A percentile compares a stretch with the other conserved stretches of the same genome.
These are phyloP conservation scores for Paxillus involutus DNA, from an alignment of 768 basidiomycete species.

Conservation along the genomic window DNA sequence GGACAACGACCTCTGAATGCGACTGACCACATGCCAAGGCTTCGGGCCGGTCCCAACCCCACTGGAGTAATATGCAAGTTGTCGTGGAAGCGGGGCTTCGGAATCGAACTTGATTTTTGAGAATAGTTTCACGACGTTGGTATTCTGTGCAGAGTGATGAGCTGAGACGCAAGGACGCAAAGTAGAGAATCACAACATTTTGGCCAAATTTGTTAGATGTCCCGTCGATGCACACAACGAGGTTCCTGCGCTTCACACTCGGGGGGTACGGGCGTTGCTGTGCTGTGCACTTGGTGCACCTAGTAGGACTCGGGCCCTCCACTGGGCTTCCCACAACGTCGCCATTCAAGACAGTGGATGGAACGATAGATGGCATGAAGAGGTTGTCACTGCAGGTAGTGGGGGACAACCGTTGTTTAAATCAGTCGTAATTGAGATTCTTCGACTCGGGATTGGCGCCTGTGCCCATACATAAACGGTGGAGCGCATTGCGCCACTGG, in stretches of 20 bases:
- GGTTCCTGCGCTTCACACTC: conserved; percentile 7
- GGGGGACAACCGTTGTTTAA: no score
- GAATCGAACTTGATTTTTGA: conserved; percentile 19
- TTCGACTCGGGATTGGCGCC: no score
- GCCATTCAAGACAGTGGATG: no score
- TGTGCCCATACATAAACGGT: no score
- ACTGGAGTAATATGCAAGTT: conserved; percentile 36
- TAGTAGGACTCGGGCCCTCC: neutral
- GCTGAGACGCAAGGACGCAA: neutral
- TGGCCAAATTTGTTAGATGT: conserved; percentile 20
- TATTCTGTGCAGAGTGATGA: conserved; percentile 24
- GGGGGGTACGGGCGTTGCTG: neutral
- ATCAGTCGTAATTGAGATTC: no score
- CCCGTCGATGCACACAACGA: conserved; percentile 19
- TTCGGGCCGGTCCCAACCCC: conserved; percentile 36
- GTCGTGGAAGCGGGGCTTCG: conserved; percentile 12
- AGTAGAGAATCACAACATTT: conserved; percentile 3
- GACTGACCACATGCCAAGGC: conserved; percentile 22
- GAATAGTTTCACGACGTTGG: conserved; percentile 35
- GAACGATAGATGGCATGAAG: no score
- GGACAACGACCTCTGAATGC: conserved; percentile 9
- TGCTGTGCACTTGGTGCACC: conserved; percentile 8
- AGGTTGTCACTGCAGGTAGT: no score
- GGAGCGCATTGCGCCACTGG: no score
- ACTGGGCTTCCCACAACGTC: no score